These are phyloP conservation scores for Pythium periplocum DNA, from an alignment of 352 stramenopile species.

Conservation along the genomic window DNA sequence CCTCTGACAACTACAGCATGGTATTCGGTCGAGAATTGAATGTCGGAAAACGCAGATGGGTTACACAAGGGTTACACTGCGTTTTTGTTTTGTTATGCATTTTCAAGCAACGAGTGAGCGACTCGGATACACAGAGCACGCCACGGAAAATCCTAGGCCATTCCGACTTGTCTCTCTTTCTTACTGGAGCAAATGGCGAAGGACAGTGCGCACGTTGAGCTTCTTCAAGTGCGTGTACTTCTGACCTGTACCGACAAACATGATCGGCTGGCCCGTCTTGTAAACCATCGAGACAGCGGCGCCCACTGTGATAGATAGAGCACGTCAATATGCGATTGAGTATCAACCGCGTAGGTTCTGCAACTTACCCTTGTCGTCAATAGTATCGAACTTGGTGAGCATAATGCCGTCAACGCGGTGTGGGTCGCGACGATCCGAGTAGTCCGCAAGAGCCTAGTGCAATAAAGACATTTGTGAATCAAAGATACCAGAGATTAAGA, in stretches of 20 bases:
- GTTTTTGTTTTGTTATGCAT: too few species aligned
- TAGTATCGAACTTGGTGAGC: slow-evolving; percentile 99
- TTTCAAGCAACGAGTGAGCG: too few species aligned
- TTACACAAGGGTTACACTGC: too few species aligned
- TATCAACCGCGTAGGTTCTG: too few species aligned
- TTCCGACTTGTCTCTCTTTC: neutral
- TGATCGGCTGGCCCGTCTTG: slow-evolving; percentile 97
- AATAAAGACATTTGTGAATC: slow-evolving; percentile 3
- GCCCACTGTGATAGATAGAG: slow-evolving; percentile 76
- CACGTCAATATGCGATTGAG: neutral
- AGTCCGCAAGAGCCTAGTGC: slow-evolving; percentile 80
- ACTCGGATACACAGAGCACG: too few species aligned
- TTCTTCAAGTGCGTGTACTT: slow-evolving; percentile 99
- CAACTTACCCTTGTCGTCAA: slow-evolving; percentile 94
- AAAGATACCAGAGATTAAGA: neutral
- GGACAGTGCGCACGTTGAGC: slow-evolving; percentile 94
- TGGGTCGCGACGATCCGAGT: slow-evolving; percentile 77
- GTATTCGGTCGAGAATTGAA: too few species aligned
- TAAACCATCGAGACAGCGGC: slow-evolving; percentile 99
- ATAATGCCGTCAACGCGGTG: slow-evolving; percentile 98
- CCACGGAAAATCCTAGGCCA: too few species aligned
- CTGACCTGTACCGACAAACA: slow-evolving; percentile 98
- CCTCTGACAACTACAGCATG: too few species aligned
- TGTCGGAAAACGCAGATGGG: too few species aligned
- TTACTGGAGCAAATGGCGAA: slow-evolving; percentile 93